Evolutionary conservation across 1,284 basidiomycete genomes (phyloP).

Genomic region (Porodaedalea pini): DNA sequence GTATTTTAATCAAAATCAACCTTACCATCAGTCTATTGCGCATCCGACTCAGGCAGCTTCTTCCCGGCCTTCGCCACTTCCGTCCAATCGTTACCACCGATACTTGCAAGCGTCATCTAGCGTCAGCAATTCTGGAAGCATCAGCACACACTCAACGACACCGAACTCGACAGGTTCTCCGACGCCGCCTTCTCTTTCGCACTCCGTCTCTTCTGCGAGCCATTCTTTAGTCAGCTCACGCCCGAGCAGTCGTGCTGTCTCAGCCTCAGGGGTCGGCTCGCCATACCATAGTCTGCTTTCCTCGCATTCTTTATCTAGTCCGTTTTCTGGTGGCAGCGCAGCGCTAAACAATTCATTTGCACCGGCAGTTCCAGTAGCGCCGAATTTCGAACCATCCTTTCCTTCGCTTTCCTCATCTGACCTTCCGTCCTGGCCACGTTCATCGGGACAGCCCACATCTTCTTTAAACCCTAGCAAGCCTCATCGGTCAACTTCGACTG

Average conservation of each 20-base stretch:
- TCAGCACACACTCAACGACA: neutral
- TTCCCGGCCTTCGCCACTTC: neutral
- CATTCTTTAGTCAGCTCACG: slow-evolving; percentile 9
- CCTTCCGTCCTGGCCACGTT: neutral
- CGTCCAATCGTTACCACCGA: slow-evolving; percentile 7
- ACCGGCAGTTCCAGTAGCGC: neutral
- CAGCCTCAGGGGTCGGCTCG: slow-evolving; percentile 5
- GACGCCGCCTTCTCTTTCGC: slow-evolving; percentile 12
- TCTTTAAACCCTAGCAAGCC: neutral
- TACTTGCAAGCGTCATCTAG: slow-evolving; percentile 3
- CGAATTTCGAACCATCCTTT: neutral
- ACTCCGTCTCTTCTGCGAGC: slow-evolving; percentile 4
- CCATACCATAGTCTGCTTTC: neutral
- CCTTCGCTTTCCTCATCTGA: neutral
- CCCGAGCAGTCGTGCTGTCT: slow-evolving; percentile 10
- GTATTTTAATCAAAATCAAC: neutral
- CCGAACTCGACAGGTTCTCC: slow-evolving; percentile 13
- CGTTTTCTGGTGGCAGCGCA: neutral
- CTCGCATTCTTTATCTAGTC: neutral
- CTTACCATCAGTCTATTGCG: neutral
- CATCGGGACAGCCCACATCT: neutral
- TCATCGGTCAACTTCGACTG: neutral
- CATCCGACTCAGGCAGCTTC: slow-evolving; percentile 9
- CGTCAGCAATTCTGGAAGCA: neutral
- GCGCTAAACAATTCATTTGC: neutral